Evolutionary conservation across 306 rosid genomes (phyloP), one percentile per base, ranked within the genome.

Genomic region (Acacia acuminata): DNA sequence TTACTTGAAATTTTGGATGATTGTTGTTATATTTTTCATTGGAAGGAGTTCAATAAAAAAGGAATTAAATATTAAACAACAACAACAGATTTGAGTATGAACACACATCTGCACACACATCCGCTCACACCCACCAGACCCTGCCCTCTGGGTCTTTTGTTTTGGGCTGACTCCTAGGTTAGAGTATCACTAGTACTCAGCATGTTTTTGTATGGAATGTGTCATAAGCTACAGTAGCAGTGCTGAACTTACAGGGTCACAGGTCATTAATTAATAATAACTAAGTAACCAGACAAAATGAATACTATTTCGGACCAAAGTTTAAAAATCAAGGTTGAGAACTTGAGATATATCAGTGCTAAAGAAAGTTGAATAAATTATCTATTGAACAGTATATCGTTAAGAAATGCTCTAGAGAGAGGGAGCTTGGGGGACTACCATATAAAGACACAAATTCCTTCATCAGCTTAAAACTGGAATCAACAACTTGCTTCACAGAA

Each of bases 401-500:
- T 43, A 58, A 42, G 34, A 81, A 58, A 68, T 44, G 64, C 78
- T 43, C 10, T 38, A 32, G 61, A 40, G 22, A 34, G 20, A 24
- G 45, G n/a, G 71, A 9, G 22, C 2, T 0, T 5, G 50, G 15
- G 30, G 58, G 13, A 56, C 74, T 88, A 94, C 99, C 99, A 72
- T 87, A 90, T 2, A 77, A 85, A 65, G 96, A 87, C 80, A 94
- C 69, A 30, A 91, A 83, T 81, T 92, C 98, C 84, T 82, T 89
- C 88, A 88, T 84, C 84, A 96, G 76, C 88, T 87, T 87, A 85
- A 89, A 92, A 81, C 97, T 92, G 89, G 87, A 84, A 82, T 94
- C 98, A 73, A 92, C 91, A 71, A 96, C 91, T 77, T 87, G 93
- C 75, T 92, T 94, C 56, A 89, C 87, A 15, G 99, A 87, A 40